phyloP scores from a whole-genome alignment of 2,329 filamentous ascomycete genomes.

The Whalleya microplaca region DNA sequence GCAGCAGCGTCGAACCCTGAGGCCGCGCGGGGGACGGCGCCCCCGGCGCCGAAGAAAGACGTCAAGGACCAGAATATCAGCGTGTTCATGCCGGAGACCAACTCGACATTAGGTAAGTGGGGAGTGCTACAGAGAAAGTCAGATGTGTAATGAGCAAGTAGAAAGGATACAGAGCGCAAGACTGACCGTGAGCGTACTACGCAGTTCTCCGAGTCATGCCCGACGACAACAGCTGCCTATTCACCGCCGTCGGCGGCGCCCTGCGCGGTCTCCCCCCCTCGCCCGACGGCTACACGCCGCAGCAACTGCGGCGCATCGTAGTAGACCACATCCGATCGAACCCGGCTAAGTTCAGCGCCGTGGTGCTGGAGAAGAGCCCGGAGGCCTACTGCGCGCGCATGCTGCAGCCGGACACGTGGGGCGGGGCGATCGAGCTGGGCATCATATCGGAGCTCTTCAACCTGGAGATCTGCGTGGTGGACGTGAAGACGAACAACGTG shows the following conservation, averaged over 20 bases:
- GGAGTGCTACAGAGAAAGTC: not conserved
- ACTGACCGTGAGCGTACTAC: slow-evolving; percentile 3
- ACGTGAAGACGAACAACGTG: slow-evolving; percentile 61
- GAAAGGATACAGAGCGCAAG: not conserved
- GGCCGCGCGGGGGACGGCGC: slow-evolving; percentile 4
- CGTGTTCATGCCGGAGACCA: slow-evolving; percentile 53
- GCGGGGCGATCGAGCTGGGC: slow-evolving; percentile 86
- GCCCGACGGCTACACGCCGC: slow-evolving; percentile 27
- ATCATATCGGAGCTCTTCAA: slow-evolving; percentile 85
- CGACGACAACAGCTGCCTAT: slow-evolving; percentile 94
- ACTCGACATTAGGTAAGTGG: slow-evolving; percentile 53
- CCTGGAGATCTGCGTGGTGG: slow-evolving; percentile 82
- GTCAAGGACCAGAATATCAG: slow-evolving; percentile 48
- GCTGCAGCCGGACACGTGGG: slow-evolving; percentile 80
- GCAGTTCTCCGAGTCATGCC: slow-evolving; percentile 89
- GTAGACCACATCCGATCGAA: slow-evolving; percentile 78
- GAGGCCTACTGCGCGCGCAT: slow-evolving; percentile 83
- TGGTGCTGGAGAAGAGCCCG: slow-evolving; percentile 73
- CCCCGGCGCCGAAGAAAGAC: slow-evolving; percentile 16
- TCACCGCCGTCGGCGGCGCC: slow-evolving; percentile 82
- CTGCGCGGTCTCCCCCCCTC: slow-evolving; percentile 62
- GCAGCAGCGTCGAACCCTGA: slow-evolving; percentile 3
- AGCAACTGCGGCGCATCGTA: slow-evolving; percentile 72
- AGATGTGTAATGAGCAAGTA: not conserved
- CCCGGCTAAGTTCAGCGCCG: slow-evolving; percentile 73